Evolutionary conservation across 176 grass and related monocot species (phyloP).

Genomic region (Bothriochloa decipiens): DNA sequence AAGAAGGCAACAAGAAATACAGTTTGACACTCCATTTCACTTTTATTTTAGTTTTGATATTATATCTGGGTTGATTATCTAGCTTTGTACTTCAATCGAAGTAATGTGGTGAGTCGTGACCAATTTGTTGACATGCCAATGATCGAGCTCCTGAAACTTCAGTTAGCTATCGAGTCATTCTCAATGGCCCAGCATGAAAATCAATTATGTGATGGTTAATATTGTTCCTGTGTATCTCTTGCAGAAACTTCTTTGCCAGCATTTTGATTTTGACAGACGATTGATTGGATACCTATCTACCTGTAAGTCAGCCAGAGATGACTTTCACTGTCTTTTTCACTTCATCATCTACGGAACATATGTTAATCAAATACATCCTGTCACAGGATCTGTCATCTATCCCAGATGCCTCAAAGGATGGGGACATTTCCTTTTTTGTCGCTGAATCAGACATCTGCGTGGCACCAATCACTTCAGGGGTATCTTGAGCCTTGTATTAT

Average conservation of each 20-base stretch:
- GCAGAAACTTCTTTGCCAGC: constrained; percentile 95
- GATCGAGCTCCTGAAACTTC: constrained; percentile 45
- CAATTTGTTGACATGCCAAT: constrained; percentile 12
- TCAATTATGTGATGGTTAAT: constrained; percentile 9
- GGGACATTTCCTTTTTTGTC: constrained; percentile 35
- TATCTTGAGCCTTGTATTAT: constrained; percentile 48
- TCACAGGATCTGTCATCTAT: constrained; percentile 45
- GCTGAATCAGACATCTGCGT: constrained; percentile 32
- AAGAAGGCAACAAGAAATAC: constrained; percentile 14
- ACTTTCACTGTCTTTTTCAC: constrained; percentile 47
- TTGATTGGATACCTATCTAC: constrained; percentile 79
- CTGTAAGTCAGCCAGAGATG: constrained; percentile 52
- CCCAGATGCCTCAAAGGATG: constrained; percentile 42
- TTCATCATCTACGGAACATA: constrained; percentile 47
- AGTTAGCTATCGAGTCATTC: constrained; percentile 28
- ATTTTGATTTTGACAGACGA: constrained; percentile 88
- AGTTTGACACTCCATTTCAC: constrained; percentile 29
- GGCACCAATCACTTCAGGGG: constrained; percentile 40
- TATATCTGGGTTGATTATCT: constrained; percentile 27
- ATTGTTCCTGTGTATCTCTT: constrained; percentile 47
- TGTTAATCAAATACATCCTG: constrained; percentile 40
- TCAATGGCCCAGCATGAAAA: constrained; percentile 39
- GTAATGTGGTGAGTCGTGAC: neutral
- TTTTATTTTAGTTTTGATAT: constrained; percentile 35
- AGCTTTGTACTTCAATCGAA: constrained; percentile 28